A percentile compares a stretch with the other conserved stretches of the same genome.
phyloP scores from a whole-genome alignment of 495 filamentous ascomycete species.

The Penicillium manginii region DNA sequence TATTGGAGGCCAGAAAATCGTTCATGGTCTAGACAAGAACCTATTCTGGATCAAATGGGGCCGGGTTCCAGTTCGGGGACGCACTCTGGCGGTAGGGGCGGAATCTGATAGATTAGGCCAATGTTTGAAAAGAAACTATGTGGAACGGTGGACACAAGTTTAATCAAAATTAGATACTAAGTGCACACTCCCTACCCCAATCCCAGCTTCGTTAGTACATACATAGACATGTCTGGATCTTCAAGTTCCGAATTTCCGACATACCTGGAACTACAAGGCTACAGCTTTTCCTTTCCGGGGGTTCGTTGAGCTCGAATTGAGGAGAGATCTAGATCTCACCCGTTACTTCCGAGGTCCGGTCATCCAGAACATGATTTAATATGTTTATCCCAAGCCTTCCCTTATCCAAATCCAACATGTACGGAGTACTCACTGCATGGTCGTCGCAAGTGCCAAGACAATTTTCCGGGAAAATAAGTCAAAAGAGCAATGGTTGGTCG shows the following conservation, averaged over 20 bases:
- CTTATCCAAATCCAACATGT: no score
- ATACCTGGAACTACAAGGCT: no score
- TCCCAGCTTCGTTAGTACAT: background rate
- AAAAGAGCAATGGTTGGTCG: background rate
- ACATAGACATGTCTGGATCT: no score
- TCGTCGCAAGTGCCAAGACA: background rate
- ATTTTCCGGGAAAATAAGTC: background rate
- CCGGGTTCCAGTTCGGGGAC: background rate
- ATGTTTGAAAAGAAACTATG: background rate
- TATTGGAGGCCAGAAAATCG: no score
- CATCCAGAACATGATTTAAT: no score
- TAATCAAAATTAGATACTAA: background rate
- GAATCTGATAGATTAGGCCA: background rate
- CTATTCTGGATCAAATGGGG: background rate
- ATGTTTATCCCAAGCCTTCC: background rate
- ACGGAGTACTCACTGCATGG: no score
- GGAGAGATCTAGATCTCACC: no score
- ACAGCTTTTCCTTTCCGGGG: no score
- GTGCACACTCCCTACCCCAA: background rate
- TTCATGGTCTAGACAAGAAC: background rate
- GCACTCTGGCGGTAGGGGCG: background rate
- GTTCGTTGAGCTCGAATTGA: no score
- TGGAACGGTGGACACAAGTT: background rate
- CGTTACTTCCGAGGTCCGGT: no score
- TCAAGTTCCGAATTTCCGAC: no score